A percentile compares a stretch with the other conserved stretches of the same genome.
phyloP scores from a whole-genome alignment of 345 rosid species.

The Rhodamnia rubescens region DNA sequence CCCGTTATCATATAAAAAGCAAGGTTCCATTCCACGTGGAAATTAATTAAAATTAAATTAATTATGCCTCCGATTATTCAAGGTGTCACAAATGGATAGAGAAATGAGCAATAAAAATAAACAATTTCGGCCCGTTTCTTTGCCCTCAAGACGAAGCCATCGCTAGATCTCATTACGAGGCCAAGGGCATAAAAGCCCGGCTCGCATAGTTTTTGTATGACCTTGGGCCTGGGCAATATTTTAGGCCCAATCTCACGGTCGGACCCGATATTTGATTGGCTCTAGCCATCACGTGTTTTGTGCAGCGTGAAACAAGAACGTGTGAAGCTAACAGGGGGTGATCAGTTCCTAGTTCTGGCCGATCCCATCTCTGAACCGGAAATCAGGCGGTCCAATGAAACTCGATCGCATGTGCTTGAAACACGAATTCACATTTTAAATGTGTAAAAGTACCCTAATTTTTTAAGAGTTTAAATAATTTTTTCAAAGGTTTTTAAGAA shows the following conservation, averaged over 20 bases:
- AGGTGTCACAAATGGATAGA: neutral
- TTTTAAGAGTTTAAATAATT: too few relatives aligned
- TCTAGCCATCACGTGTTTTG: neutral
- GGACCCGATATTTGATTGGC: neutral
- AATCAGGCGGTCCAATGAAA: too few relatives aligned
- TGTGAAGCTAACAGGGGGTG: neutral
- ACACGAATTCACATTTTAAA: too few relatives aligned
- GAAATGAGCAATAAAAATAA: too few relatives aligned
- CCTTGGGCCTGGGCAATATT: neutral
- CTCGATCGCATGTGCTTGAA: too few relatives aligned
- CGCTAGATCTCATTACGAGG: neutral
- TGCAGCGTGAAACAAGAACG: neutral
- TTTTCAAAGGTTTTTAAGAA: too few relatives aligned
- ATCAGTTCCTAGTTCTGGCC: too few relatives aligned
- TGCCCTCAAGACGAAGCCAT: neutral
- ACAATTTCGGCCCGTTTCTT: neutral
- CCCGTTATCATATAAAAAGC: neutral
- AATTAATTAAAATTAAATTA: neutral
- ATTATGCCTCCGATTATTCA: neutral
- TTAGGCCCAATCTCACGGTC: neutral
- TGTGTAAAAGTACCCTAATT: too few relatives aligned
- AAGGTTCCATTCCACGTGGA: neutral
- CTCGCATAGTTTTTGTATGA: neutral
- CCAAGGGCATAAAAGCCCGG: neutral
- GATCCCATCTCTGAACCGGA: too few relatives aligned